Evolutionary conservation across 2,329 filamentous ascomycete genomes (phyloP).

Genomic region (Neofusicoccum umdonicola): DNA sequence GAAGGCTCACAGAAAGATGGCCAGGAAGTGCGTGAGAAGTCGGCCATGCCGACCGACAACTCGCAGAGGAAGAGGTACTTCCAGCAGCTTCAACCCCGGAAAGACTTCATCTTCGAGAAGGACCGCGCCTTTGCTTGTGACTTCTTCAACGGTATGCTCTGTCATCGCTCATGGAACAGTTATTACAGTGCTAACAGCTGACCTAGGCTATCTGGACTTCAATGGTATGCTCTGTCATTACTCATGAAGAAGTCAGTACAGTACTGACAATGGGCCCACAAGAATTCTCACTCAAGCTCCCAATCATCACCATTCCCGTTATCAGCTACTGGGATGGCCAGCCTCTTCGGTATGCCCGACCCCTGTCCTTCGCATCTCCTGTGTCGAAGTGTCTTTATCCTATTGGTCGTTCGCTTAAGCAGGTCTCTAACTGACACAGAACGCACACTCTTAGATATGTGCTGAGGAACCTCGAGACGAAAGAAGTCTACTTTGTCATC

Average conservation of each 20-base stretch:
- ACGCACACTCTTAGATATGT: conserved; percentile 89
- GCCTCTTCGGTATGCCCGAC: conserved; percentile 62
- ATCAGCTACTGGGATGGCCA: conserved; percentile 80
- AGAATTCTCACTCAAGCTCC: conserved; percentile 68
- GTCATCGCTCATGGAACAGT: background rate
- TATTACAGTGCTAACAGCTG: background rate
- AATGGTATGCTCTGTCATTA: conserved; percentile 49
- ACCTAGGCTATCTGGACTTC: conserved; percentile 74
- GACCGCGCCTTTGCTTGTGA: conserved; percentile 63
- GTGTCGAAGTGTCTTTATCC: background rate
- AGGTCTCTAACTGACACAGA: conserved; percentile 48
- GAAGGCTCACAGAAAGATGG: conserved; percentile 51
- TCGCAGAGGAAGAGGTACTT: conserved; percentile 60
- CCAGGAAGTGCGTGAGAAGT: conserved; percentile 37
- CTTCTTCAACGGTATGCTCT: conserved; percentile 73
- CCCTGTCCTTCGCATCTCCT: background rate
- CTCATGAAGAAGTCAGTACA: background rate
- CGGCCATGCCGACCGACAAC: conserved; percentile 39
- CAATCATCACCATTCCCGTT: conserved; percentile 70
- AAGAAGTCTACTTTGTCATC: conserved; percentile 75
- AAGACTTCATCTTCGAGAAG: conserved; percentile 60
- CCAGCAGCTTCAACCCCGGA: conserved; percentile 54
- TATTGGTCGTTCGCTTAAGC: background rate
- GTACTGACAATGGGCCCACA: conserved; percentile 10
- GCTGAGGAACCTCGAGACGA: conserved; percentile 74